Evolutionary conservation across 2,329 filamentous ascomycete genomes (phyloP).

Genomic region (Dothistroma pini): DNA sequence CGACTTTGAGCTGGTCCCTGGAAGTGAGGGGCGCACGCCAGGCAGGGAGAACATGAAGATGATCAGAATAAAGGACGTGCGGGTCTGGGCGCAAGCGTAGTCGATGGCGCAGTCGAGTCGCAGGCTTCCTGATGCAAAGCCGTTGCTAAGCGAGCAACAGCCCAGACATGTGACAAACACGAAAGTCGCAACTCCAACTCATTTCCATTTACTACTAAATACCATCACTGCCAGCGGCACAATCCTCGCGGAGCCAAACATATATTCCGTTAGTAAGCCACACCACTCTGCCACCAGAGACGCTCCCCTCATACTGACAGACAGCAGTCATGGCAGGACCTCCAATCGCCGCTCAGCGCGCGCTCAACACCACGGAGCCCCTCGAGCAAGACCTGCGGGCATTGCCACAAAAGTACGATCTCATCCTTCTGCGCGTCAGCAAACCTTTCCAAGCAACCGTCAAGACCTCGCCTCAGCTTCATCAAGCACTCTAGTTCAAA

Average conservation of each 20-base stretch:
- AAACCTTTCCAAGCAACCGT: conserved; percentile 5
- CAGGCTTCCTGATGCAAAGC: not conserved
- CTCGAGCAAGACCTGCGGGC: conserved; percentile 2
- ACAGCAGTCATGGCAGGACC: not conserved
- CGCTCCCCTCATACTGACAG: not conserved
- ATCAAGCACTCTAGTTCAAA: not conserved
- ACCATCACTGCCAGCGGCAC: not conserved
- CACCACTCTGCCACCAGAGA: not conserved
- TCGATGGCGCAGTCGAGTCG: no score
- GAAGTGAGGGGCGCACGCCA: no score
- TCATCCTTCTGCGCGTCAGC: conserved; percentile 6
- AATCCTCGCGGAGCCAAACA: not conserved
- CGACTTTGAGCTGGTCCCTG: no score
- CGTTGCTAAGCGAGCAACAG: not conserved
- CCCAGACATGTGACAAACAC: not conserved
- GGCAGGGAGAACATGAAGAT: no score
- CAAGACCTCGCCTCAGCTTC: not conserved
- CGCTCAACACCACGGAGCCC: conserved; percentile 9
- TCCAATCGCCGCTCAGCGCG: not conserved
- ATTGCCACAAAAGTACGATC: not conserved
- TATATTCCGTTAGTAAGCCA: not conserved
- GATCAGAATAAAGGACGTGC: no score
- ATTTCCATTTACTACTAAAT: not conserved
- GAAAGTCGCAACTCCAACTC: not conserved
- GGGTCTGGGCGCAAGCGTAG: no score